phyloP scores from a whole-genome alignment of 352 stramenopile genomes.

The Aphanomyces invadans region DNA sequence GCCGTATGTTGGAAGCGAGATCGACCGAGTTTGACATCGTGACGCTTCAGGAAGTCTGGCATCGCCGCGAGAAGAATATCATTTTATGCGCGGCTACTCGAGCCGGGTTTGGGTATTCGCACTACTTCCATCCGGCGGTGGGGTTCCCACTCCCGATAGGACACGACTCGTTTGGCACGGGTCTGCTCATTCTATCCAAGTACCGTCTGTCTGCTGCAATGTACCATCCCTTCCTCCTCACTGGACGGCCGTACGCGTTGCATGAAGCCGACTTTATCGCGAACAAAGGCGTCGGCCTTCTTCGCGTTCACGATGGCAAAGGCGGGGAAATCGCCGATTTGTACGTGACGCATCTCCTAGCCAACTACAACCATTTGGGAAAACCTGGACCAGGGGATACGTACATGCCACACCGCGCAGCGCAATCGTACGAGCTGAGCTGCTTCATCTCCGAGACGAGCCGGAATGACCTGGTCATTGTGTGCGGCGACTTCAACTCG shows the following conservation, averaged over 20 bases:
- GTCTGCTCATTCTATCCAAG: conserved; percentile 64
- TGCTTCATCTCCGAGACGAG: conserved; percentile 57
- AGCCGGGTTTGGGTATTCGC: conserved; percentile 62
- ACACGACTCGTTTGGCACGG: conserved; percentile 65
- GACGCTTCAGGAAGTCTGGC: conserved; percentile 79
- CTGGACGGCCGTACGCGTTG: conserved; percentile 63
- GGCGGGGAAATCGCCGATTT: conserved; percentile 48
- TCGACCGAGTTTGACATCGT: conserved; percentile 51
- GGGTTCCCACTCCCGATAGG: conserved; percentile 67
- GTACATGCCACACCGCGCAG: conserved; percentile 56
- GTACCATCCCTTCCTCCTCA: conserved; percentile 72
- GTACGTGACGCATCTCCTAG: conserved; percentile 70
- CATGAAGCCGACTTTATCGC: conserved; percentile 75
- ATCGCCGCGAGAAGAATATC: conserved; percentile 66
- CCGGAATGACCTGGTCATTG: conserved; percentile 44
- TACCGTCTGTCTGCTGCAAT: conserved; percentile 51
- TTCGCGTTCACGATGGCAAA: conserved; percentile 49
- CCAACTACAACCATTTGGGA: conserved; percentile 71
- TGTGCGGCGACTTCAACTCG: conserved; percentile 79
- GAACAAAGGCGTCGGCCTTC: conserved; percentile 66
- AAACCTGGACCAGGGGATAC: conserved; percentile 53
- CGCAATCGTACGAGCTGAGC: conserved; percentile 66
- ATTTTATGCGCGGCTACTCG: conserved; percentile 51
- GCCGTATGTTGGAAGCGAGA: conserved; percentile 43
- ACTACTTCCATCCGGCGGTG: conserved; percentile 76